Conservation (phyloP, 306 rosid species). For the barrel medic (Medicago truncatula) region DNA sequence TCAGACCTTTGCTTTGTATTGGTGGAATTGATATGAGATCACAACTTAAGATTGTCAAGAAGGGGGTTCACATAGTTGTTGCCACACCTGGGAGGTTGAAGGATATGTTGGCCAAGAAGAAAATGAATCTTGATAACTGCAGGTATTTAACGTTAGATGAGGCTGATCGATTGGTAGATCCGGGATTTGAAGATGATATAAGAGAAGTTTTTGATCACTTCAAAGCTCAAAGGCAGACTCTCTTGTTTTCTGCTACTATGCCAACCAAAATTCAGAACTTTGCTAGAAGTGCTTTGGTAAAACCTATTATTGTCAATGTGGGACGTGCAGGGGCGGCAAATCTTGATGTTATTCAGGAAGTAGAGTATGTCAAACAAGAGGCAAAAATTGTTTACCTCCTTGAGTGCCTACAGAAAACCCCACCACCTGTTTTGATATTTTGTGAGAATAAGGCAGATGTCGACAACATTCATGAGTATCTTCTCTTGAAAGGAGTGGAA, state of each 20-base stretch:
- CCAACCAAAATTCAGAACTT: constrained; percentile 90
- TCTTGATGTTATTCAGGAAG: constrained; percentile 91
- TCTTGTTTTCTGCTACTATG: constrained; percentile 93
- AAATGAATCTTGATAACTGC: constrained; percentile 89
- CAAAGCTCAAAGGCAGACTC: constrained; percentile 92
- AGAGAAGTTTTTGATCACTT: constrained; percentile 93
- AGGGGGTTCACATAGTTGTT: constrained; percentile 94
- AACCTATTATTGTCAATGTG: constrained; percentile 71
- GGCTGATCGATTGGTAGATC: constrained; percentile 93
- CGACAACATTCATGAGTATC: constrained; percentile 93
- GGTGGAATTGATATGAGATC: constrained; percentile 96
- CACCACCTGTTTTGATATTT: constrained; percentile 87
- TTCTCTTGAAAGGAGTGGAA: constrained; percentile 92
- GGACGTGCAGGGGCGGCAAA: constrained; percentile 97
- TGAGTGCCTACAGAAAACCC: constrained; percentile 86
- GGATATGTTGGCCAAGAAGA: constrained; percentile 94
- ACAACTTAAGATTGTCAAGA: constrained; percentile 83
- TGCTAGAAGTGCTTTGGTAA: constrained; percentile 88
- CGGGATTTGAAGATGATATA: constrained; percentile 90
- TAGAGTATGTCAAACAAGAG: constrained; percentile 94
- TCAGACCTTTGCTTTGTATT: constrained; percentile 89
- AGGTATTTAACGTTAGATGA: constrained; percentile 89
- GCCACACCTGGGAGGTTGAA: constrained; percentile 96
- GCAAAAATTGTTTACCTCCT: constrained; percentile 92
- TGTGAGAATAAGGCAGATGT: constrained; percentile 95